phyloP scores from a whole-genome alignment of 805 yeast genomes.

The Saccharomycopsis schoenii region DNA sequence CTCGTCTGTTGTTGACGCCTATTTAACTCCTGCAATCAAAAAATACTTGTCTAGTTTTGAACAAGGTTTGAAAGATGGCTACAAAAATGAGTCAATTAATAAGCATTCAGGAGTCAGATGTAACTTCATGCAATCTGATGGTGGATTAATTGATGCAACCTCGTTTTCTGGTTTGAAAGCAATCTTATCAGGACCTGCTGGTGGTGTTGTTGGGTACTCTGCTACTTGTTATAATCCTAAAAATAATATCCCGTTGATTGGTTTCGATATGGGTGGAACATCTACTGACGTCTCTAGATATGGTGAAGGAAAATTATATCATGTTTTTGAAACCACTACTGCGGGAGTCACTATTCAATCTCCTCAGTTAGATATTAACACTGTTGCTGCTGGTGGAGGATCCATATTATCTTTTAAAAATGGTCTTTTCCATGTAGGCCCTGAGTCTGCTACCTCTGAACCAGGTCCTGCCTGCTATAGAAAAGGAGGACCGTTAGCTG shows the following conservation, averaged over 20 bases:
- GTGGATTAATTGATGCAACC: slow-evolving; percentile 81
- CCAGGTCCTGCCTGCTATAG: slow-evolving; percentile 88
- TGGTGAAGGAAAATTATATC: slow-evolving; percentile 56
- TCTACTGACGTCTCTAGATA: slow-evolving; percentile 77
- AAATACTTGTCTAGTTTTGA: slow-evolving; percentile 54
- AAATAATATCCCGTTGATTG: slow-evolving; percentile 56
- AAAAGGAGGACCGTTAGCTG: slow-evolving; percentile 75
- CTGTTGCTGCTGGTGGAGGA: slow-evolving; percentile 85
- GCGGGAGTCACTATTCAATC: slow-evolving; percentile 80
- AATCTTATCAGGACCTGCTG: slow-evolving; percentile 93
- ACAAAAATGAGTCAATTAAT: slow-evolving; percentile 27
- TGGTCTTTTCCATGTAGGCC: slow-evolving; percentile 74
- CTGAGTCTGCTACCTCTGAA: slow-evolving; percentile 78
- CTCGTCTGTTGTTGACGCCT: slow-evolving; percentile 74
- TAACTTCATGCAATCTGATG: slow-evolving; percentile 94
- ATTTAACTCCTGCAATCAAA: slow-evolving; percentile 68
- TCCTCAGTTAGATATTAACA: slow-evolving; percentile 73
- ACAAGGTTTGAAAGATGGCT: slow-evolving; percentile 47
- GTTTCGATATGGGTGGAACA: slow-evolving; percentile 90
- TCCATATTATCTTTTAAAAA: slow-evolving; percentile 57
- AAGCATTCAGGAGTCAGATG: slow-evolving; percentile 42
- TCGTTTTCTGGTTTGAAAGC: slow-evolving; percentile 83
- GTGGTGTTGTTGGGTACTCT: slow-evolving; percentile 93
- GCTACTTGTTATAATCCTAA: slow-evolving; percentile 58
- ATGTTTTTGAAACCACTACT: slow-evolving; percentile 72